These are phyloP conservation scores for Daedaleopsis sinensis DNA, from an alignment of 768 basidiomycete genomes.

Conservation along the genomic window DNA sequence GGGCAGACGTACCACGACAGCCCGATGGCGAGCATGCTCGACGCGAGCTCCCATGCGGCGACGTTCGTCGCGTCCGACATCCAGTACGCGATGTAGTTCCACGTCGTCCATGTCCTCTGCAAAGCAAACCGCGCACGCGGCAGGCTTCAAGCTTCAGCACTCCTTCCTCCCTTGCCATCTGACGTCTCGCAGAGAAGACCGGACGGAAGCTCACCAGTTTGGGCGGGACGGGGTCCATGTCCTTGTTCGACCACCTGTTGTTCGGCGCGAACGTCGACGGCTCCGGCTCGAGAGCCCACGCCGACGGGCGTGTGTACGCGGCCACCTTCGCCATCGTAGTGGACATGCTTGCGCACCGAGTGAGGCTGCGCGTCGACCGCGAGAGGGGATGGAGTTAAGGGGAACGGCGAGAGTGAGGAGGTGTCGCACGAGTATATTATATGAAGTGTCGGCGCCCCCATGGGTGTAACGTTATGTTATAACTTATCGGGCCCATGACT, in stretches of 20 bases:
- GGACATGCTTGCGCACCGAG: background rate
- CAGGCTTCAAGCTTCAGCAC: background rate
- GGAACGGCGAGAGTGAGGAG: background rate
- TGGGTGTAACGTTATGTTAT: background rate
- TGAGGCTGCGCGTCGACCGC: background rate
- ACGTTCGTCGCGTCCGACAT: slow-evolving; percentile 35
- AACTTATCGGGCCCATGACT: background rate
- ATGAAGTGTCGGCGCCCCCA: background rate
- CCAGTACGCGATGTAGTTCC: slow-evolving; percentile 70
- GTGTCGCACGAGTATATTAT: background rate
- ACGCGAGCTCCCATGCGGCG: slow-evolving; percentile 58
- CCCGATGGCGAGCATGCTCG: slow-evolving; percentile 75
- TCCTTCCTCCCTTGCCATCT: background rate
- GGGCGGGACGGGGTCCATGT: slow-evolving; percentile 76
- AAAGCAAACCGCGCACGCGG: background rate
- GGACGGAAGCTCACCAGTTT: slow-evolving; percentile 27
- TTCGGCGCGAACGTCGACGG: slow-evolving; percentile 59
- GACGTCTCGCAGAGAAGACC: background rate
- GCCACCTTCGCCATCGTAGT: slow-evolving; percentile 19
- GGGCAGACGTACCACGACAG: slow-evolving; percentile 58
- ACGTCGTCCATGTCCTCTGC: slow-evolving; percentile 66
- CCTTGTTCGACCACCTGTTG: slow-evolving; percentile 68
- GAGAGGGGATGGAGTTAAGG: background rate
- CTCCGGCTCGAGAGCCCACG: slow-evolving; percentile 56
- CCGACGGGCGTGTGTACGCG: slow-evolving; percentile 38